phyloP scores from a whole-genome alignment of 73 alveolate genomes.

The Paramecium tetraurelia region DNA sequence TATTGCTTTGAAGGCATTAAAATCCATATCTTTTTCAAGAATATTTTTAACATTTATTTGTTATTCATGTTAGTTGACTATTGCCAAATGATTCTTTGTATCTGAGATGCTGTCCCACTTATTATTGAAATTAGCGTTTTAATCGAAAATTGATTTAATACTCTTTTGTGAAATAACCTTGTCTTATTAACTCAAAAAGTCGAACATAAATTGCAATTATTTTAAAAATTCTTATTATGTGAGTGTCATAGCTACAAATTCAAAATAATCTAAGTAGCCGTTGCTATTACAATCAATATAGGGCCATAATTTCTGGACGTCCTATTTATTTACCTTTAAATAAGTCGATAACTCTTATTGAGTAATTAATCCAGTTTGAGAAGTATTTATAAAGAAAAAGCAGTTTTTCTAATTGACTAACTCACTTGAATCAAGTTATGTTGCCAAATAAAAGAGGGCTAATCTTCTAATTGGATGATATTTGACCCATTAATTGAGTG shows the following conservation, averaged over 20 bases:
- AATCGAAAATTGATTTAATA: neutral
- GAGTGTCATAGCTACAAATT: neutral
- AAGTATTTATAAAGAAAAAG: neutral
- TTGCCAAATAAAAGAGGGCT: constrained; percentile 4
- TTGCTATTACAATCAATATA: constrained; percentile 5
- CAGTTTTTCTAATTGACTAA: neutral
- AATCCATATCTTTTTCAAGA: neutral
- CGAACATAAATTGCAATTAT: neutral
- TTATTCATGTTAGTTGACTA: neutral
- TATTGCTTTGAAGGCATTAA: neutral
- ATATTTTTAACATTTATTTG: neutral
- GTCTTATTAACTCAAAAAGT: neutral
- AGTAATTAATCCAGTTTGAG: constrained; percentile 28
- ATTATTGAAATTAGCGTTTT: neutral
- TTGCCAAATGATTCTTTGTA: neutral
- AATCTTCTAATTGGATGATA: constrained; percentile 24
- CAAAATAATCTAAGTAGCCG: neutral
- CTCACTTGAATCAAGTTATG: neutral
- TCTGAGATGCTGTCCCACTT: constrained; percentile 19
- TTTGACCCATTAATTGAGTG: neutral
- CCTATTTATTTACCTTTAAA: neutral
- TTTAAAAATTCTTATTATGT: neutral
- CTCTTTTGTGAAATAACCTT: neutral
- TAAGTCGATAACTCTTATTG: neutral
- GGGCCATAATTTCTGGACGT: neutral